phyloP scores from a whole-genome alignment of 768 basidiomycete species.

The Asterophora lycoperdoides region DNA sequence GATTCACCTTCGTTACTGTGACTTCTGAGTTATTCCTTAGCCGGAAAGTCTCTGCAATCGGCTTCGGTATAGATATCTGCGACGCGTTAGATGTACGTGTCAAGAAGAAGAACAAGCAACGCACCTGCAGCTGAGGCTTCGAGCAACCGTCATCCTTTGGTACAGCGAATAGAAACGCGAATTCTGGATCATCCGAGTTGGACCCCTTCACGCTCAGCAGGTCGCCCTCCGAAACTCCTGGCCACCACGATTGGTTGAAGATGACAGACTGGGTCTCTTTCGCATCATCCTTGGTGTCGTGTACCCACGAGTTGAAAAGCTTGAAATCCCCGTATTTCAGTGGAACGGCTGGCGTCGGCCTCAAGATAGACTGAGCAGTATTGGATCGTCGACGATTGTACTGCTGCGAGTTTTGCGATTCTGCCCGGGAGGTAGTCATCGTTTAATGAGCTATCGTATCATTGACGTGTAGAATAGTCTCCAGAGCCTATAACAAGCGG shows the following conservation, averaged over 20 bases:
- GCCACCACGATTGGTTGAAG: conserved; percentile 74
- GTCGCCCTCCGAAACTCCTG: conserved; percentile 76
- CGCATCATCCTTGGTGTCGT: conserved; percentile 51
- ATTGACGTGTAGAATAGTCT: background rate
- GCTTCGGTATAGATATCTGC: conserved; percentile 72
- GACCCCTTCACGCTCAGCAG: conserved; percentile 52
- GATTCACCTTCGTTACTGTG: conserved; percentile 58
- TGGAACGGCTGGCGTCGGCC: conserved; percentile 38
- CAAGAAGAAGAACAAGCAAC: background rate
- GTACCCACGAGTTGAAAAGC: conserved; percentile 69
- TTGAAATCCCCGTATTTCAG: conserved; percentile 61
- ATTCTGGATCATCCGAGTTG: conserved; percentile 33
- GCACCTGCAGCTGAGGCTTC: conserved; percentile 65
- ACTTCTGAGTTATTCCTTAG: conserved; percentile 73
- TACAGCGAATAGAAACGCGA: conserved; percentile 61
- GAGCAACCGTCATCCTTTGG: conserved; percentile 56
- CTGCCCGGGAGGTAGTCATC: conserved; percentile 61
- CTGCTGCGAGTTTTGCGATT: conserved; percentile 50
- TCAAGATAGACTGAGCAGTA: conserved; percentile 64
- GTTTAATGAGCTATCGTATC: background rate
- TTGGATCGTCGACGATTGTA: conserved; percentile 67
- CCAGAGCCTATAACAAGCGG: background rate
- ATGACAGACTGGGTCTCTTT: conserved; percentile 43
- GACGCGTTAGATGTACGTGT: background rate
- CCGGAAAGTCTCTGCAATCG: conserved; percentile 66